Conservation (phyloP, 2,329 filamentous ascomycete species). For the Colletotrichum tropicale region DNA sequence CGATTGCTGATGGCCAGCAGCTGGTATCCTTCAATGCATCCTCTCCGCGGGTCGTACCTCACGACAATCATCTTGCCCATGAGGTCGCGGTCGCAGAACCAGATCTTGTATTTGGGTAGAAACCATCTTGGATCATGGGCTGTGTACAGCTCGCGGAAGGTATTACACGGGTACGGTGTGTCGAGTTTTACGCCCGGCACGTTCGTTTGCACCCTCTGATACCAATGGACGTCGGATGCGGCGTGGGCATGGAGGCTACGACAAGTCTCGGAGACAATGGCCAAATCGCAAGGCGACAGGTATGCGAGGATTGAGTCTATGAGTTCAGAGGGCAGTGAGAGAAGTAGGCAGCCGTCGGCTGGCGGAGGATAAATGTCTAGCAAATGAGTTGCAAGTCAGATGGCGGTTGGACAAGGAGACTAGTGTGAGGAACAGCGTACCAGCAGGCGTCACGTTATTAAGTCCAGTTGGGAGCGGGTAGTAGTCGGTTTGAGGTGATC, state of each 20-base stretch:
- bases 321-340: conserved; percentile 74
- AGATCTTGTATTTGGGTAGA: conserved; percentile 77
- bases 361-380: neutral
- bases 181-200: conserved; percentile 61
- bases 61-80: conserved; percentile 77
- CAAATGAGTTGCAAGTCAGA: neutral
- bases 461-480: conserved; percentile 5
- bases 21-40: conserved; percentile 81
- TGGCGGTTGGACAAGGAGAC: neutral
- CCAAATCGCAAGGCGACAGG: conserved; percentile 69
- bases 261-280: conserved; percentile 64
- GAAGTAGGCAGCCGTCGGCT: conserved; percentile 35
- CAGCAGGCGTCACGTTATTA: neutral
- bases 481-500: conserved; percentile 11
- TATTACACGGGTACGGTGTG: conserved; percentile 61
- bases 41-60: conserved; percentile 75
- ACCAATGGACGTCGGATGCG: conserved; percentile 74
- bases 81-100: conserved; percentile 79
- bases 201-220: conserved; percentile 69
- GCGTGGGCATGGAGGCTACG: conserved; percentile 63
- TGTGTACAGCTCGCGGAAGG: conserved; percentile 74
- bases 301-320: conserved; percentile 73
- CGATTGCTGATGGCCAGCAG: conserved; percentile 68
- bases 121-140: conserved; percentile 87
- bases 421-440: neutral